These are phyloP conservation scores for Haematococcus lacustris DNA, from an alignment of 139 green algal genomes.

Conservation along the genomic window DNA sequence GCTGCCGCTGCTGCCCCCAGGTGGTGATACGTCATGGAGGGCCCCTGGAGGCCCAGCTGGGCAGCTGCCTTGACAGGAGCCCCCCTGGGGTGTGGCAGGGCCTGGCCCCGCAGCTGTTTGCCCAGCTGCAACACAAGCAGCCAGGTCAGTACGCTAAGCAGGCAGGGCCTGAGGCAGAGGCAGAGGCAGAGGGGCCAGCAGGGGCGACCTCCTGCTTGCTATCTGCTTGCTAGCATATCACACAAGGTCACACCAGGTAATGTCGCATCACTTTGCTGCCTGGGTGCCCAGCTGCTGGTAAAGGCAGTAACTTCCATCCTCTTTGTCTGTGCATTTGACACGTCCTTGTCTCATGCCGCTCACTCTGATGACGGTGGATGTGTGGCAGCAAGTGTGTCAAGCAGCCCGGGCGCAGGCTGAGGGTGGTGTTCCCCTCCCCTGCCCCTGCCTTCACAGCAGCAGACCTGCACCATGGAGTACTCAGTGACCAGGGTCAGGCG, in stretches of 20 bases:
- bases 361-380: too few relatives aligned
- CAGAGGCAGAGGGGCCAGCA: not conserved
- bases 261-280: not conserved
- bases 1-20: not conserved
- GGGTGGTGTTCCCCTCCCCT: too few relatives aligned
- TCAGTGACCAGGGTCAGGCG: too few relatives aligned
- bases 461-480: too few relatives aligned
- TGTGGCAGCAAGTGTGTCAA: too few relatives aligned
- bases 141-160: not conserved
- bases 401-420: too few relatives aligned
- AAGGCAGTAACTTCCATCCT: not conserved
- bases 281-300: not conserved
- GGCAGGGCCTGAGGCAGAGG: not conserved
- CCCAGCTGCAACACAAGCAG: slow-evolving; percentile 29
- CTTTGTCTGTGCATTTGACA: not conserved
- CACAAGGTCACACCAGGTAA: not conserved
- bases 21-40: slow-evolving; percentile 20
- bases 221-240: not conserved
- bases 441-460: too few relatives aligned
- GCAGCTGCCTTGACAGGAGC: slow-evolving; percentile 13
- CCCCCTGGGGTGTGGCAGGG: slow-evolving; percentile 40
- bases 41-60: slow-evolving; percentile 17
- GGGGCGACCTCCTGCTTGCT: not conserved
- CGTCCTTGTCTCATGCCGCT: too few relatives aligned
- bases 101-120: slow-evolving; percentile 53